A percentile compares a stretch with the other conserved stretches of the same genome.
phyloP scores from a whole-genome alignment of 148 eudicot species.

The Spergularia bocconei region DNA sequence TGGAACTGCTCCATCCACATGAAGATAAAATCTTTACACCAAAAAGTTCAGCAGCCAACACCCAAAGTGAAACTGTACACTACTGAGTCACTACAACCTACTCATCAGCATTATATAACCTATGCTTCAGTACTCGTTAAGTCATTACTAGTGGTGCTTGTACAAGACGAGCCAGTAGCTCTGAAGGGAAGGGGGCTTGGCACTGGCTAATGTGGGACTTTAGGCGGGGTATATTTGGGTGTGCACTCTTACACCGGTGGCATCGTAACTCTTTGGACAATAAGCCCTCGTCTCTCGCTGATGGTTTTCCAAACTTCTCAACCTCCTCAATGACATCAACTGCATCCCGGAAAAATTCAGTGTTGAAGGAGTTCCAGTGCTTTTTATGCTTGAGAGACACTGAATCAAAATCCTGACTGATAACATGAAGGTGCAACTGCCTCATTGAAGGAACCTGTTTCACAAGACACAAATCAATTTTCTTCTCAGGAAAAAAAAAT shows the following conservation, averaged over 20 bases:
- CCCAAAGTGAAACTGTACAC: neutral
- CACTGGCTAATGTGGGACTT: conserved; percentile 65
- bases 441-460: conserved; percentile 86
- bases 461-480: neutral
- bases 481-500: too few relatives aligned
- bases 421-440: conserved; percentile 87
- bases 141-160: conserved; percentile 28
- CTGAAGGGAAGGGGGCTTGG: conserved; percentile 52
- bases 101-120: neutral
- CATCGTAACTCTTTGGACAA: conserved; percentile 75
- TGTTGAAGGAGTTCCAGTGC: conserved; percentile 95
- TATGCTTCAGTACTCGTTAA: conserved; percentile 12
- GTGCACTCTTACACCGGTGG: conserved; percentile 87
- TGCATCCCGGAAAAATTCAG: conserved; percentile 82
- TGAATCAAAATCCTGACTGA: conserved; percentile 92
- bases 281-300: conserved; percentile 42
- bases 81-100: neutral
- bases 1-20: too few relatives aligned
- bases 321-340: conserved; percentile 79
- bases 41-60: neutral
- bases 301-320: conserved; percentile 43
- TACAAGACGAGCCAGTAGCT: conserved; percentile 54
- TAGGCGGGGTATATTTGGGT: conserved; percentile 85
- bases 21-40: neutral
- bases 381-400: conserved; percentile 79